A percentile compares a stretch with the other conserved stretches of the same genome.
phyloP scores from a whole-genome alignment of 805 yeast species.

The Dipodascus geniculatus region DNA sequence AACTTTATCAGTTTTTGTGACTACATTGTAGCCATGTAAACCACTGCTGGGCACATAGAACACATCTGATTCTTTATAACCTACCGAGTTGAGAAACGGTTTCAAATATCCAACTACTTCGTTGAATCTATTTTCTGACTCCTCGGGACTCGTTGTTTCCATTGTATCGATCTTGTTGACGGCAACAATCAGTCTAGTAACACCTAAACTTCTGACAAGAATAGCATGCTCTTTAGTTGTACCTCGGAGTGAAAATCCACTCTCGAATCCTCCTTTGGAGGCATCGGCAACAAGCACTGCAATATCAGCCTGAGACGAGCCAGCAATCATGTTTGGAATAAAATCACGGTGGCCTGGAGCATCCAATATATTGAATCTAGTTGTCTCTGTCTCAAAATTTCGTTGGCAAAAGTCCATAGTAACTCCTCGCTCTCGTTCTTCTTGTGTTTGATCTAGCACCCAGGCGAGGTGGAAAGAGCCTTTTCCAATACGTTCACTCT shows the following conservation, averaged over 20 bases:
- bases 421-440: slow-evolving; percentile 65
- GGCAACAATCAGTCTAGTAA: slow-evolving; percentile 47
- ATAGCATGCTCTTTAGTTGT: slow-evolving; percentile 72
- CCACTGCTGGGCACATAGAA: slow-evolving; percentile 62
- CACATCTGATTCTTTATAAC: slow-evolving; percentile 32
- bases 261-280: slow-evolving; percentile 53
- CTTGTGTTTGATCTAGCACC: slow-evolving; percentile 72
- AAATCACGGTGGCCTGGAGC: slow-evolving; percentile 81
- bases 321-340: slow-evolving; percentile 79
- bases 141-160: slow-evolving; percentile 31
- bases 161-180: slow-evolving; percentile 62
- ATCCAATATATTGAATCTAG: slow-evolving; percentile 60
- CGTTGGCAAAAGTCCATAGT: slow-evolving; percentile 70
- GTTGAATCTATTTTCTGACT: slow-evolving; percentile 35
- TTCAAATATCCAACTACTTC: slow-evolving; percentile 38
- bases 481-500: slow-evolving; percentile 58
- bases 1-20: slow-evolving; percentile 27
- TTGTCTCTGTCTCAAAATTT: slow-evolving; percentile 42
- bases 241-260: slow-evolving; percentile 55
- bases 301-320: slow-evolving; percentile 66
- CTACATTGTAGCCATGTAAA: slow-evolving; percentile 53
- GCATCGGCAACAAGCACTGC: slow-evolving; percentile 66
- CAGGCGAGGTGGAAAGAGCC: slow-evolving; percentile 76
- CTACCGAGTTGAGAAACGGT: slow-evolving; percentile 41
- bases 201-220: slow-evolving; percentile 55